Evolutionary conservation across 495 filamentous ascomycete species (phyloP).

Genomic region (Sordaria brevicollis): DNA sequence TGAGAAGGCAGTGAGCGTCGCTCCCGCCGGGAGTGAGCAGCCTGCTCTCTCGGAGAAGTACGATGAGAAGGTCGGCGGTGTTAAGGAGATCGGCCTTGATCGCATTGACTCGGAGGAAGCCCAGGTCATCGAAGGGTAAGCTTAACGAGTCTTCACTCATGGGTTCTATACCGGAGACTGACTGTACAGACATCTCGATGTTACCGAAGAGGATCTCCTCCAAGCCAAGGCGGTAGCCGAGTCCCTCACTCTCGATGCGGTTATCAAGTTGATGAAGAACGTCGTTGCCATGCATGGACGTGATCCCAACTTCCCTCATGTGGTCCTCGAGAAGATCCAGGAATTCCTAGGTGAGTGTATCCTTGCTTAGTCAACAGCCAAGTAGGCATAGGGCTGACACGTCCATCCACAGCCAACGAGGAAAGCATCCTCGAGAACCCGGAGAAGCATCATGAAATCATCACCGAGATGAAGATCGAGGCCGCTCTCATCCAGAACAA

Average conservation of each 20-base stretch:
- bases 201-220: conserved; percentile 19
- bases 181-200: conserved; percentile 10
- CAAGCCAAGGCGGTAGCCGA: conserved; percentile 18
- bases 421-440: conserved; percentile 22
- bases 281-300: conserved; percentile 19
- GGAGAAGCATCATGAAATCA: conserved; percentile 24
- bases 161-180: neutral
- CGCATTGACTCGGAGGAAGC: neutral
- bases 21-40: neutral
- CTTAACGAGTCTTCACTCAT: neutral
- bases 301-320: conserved; percentile 20
- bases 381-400: neutral
- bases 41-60: neutral
- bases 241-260: conserved; percentile 15
- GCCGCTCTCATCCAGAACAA: conserved; percentile 33
- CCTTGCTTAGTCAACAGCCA: neutral
- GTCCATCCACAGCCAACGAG: conserved; percentile 19
- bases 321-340: conserved; percentile 15
- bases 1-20: neutral
- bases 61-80: neutral
- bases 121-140: neutral
- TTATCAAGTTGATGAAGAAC: conserved; percentile 15
- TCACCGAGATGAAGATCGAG: conserved; percentile 34
- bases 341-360: conserved; percentile 11
- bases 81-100: neutral